Evolutionary conservation across 805 yeast genomes (phyloP).

Genomic region (Blastobotrys americana): DNA sequence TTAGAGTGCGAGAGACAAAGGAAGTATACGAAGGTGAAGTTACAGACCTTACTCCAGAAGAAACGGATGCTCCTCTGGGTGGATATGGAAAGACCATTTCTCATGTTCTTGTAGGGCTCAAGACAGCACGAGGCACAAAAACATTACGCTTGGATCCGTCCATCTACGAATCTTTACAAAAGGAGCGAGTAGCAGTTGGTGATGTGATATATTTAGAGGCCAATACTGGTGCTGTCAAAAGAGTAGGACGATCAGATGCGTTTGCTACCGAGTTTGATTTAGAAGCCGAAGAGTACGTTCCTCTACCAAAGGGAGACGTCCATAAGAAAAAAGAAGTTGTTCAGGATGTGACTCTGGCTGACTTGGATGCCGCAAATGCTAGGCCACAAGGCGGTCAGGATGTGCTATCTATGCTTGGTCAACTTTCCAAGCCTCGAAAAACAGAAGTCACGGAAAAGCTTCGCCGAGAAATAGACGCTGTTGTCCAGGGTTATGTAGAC

Average conservation of each 20-base stretch:
- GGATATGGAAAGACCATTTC: slow-evolving; percentile 96
- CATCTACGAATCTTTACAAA: slow-evolving; percentile 88
- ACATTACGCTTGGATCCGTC: slow-evolving; percentile 84
- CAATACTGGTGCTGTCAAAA: slow-evolving; percentile 92
- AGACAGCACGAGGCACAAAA: slow-evolving; percentile 87
- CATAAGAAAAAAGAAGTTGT: slow-evolving; percentile 97
- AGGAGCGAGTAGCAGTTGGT: slow-evolving; percentile 90
- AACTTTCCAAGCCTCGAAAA: slow-evolving; percentile 88
- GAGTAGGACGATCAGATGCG: slow-evolving; percentile 98
- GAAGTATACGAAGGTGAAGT: slow-evolving; percentile 99
- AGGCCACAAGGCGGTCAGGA: slow-evolving; percentile 97
- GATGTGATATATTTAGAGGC: slow-evolving; percentile 97
- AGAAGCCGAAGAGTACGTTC: slow-evolving; percentile 98
- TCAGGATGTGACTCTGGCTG: slow-evolving; percentile 95
- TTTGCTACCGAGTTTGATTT: slow-evolving; percentile 97
- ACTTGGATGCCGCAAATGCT: slow-evolving; percentile 92
- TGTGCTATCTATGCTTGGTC: slow-evolving; percentile 94
- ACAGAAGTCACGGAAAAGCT: slow-evolving; percentile 96
- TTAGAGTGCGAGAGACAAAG: slow-evolving; percentile 92
- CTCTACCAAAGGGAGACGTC: slow-evolving; percentile 97
- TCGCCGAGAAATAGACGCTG: slow-evolving; percentile 88
- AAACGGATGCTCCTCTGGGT: slow-evolving; percentile 92
- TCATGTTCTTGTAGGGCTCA: slow-evolving; percentile 89
- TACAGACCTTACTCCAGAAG: slow-evolving; percentile 90
- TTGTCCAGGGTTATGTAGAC: slow-evolving; percentile 90